Evolutionary conservation across 768 basidiomycete genomes (phyloP).

Genomic region (Suillus tomentosus): DNA sequence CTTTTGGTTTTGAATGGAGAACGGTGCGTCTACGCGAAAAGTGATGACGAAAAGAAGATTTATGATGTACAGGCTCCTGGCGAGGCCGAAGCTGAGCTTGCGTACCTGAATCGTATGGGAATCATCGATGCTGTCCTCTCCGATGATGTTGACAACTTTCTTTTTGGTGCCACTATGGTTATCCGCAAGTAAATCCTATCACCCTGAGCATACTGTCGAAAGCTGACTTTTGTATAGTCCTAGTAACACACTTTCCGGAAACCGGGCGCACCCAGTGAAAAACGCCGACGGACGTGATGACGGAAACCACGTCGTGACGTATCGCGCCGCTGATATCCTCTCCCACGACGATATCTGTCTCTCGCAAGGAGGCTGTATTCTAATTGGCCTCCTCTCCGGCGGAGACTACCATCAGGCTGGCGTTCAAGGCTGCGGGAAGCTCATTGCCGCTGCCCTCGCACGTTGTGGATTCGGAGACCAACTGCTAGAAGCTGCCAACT

Average conservation of each 20-base stretch:
- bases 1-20: conserved; percentile 80
- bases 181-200: conserved; percentile 69
- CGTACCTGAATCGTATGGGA: conserved; percentile 79
- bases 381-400: conserved; percentile 84
- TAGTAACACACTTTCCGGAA: conserved; percentile 73
- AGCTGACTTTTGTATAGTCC: conserved; percentile 44
- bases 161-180: conserved; percentile 84
- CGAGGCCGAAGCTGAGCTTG: conserved; percentile 94
- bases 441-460: conserved; percentile 76
- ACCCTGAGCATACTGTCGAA: neutral
- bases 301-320: conserved; percentile 62
- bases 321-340: conserved; percentile 39
- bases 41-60: conserved; percentile 24
- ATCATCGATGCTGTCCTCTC: conserved; percentile 87
- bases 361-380: conserved; percentile 66
- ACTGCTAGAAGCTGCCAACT: conserved; percentile 59
- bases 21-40: conserved; percentile 42
- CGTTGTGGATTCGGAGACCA: conserved; percentile 79
- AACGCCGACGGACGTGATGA: conserved; percentile 73
- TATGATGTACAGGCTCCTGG: conserved; percentile 72
- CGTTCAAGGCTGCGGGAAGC: conserved; percentile 64
- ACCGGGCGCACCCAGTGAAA: conserved; percentile 60
- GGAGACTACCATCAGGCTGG: conserved; percentile 87
- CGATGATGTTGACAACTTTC: conserved; percentile 91
- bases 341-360: conserved; percentile 52